Base-by-base conservation (phyloP, 2,329 filamentous ascomycete species). In the Knoxdaviesia capensis region DNA sequence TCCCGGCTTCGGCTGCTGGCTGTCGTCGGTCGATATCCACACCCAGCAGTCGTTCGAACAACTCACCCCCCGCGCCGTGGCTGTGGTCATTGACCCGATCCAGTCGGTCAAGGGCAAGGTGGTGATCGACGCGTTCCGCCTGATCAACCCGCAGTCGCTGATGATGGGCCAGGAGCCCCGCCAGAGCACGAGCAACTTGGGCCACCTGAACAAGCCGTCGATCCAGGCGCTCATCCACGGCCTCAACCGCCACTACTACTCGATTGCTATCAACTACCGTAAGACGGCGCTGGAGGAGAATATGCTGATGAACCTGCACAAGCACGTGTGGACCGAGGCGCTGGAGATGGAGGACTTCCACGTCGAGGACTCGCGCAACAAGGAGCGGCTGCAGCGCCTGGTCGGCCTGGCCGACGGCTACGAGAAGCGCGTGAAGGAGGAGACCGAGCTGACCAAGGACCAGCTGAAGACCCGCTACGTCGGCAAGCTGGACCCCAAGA, bases 41-140 rank as follows among this genome's bases (percentile, higher is more conserved):
- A 98, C 90, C 31, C 90, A 98, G 59, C 90, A 98, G 63, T 94
- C 87, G n/a, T 98, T 98, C 61, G 90, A 98, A 65, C 90, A 96
- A 64, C 76, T 98, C 45, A 98, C 86, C 6, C 86, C 90, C 34
- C 85, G 90, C 56, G 88, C 90, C 50, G 90, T 98, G 49, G 90
- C 90, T 51, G 90, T 98, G 41, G 90, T 98, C 53, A 86, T 98
- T 54, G 90, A 98, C 55, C 90, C 90, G 36, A 96, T 98, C 54
- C 90, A 98, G 63, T 96, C 90, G 46, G 90, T 98, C 57, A 98
- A 98, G 68, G 90, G 90, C 62, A 98, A 98, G 62, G 90, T 98
- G 52, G 90, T 98, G 52, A 98, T 98, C 52, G 90, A 98, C 58
- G 90, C 90, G 43, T 98, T 98, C 75, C 85, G 90, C 50, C 76